A percentile compares a stretch with the other conserved stretches of the same genome.
These are phyloP conservation scores for Phytopythium litorale DNA, from an alignment of 352 stramenopile species.

Conservation along the genomic window DNA sequence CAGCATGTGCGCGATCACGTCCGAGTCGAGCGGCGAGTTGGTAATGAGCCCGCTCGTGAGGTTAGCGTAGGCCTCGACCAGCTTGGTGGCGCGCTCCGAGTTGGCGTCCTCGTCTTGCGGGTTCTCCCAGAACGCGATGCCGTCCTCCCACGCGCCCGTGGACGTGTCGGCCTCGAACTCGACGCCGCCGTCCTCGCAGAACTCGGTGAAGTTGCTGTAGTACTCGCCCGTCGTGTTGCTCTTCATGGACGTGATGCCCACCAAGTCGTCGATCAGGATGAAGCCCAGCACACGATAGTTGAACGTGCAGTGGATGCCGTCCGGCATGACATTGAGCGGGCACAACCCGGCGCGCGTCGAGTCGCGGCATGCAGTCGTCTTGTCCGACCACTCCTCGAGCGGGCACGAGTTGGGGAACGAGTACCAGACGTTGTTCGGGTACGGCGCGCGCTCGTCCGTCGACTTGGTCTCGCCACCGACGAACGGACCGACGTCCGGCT, in stretches of 20 bases:
- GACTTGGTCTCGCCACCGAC: slow-evolving; percentile 39
- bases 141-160: slow-evolving; percentile 19
- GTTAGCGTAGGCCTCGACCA: slow-evolving; percentile 42
- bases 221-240: slow-evolving; percentile 17
- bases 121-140: slow-evolving; percentile 46
- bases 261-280: slow-evolving; percentile 44
- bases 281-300: slow-evolving; percentile 44
- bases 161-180: slow-evolving; percentile 37
- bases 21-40: slow-evolving; percentile 26
- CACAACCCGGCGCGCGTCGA: slow-evolving; percentile 32
- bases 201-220: slow-evolving; percentile 41
- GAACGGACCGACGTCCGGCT: slow-evolving; percentile 64
- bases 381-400: slow-evolving; percentile 20
- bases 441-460: slow-evolving; percentile 34
- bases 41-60: slow-evolving; percentile 32
- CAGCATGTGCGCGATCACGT: slow-evolving; percentile 23
- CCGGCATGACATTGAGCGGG: slow-evolving; percentile 25
- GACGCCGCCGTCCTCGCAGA: slow-evolving; percentile 35
- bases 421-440: slow-evolving; percentile 57
- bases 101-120: slow-evolving; percentile 35
- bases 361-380: slow-evolving; percentile 19
- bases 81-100: slow-evolving; percentile 17
- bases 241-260: slow-evolving; percentile 45
- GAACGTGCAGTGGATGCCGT: slow-evolving; percentile 38
- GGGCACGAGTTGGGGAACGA: slow-evolving; percentile 71